Conservation (phyloP, 192 early-diverging fungal genomes). For the Podila minutissima region DNA sequence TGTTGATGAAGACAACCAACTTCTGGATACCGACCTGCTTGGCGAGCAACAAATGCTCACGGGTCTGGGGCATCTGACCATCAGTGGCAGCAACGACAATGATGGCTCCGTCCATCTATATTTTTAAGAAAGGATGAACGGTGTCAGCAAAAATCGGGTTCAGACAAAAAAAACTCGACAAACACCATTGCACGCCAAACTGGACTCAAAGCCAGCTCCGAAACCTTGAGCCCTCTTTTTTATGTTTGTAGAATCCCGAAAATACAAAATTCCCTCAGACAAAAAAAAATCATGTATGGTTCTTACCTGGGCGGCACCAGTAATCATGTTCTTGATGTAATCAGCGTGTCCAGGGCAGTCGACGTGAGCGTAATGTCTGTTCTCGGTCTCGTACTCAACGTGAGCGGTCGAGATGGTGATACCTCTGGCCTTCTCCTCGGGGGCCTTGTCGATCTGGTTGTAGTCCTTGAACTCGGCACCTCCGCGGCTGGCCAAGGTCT, state of each 20-base stretch:
- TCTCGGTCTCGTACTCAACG: conserved; percentile 94
- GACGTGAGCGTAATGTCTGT: conserved; percentile 94
- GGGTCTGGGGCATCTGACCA: conserved; percentile 98
- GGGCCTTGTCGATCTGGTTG: conserved; percentile 97
- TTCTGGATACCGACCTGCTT: conserved; percentile 94
- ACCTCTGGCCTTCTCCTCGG: conserved; percentile 97
- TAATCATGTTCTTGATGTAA: conserved; percentile 99
- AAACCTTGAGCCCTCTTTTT: too few species aligned
- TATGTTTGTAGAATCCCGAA: neutral
- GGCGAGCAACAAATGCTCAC: conserved; percentile 96
- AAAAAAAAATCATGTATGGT: neutral
- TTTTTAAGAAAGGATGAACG: neutral
- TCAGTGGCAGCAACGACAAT: conserved; percentile 98
- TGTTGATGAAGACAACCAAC: conserved; percentile 98
- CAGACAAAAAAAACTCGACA: too few species aligned
- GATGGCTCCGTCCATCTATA: conserved; percentile 94
- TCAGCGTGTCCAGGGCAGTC: conserved; percentile 99
- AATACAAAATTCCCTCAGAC: neutral
- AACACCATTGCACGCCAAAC: too few species aligned
- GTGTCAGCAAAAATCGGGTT: neutral
- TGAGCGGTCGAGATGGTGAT: conserved; percentile 98
- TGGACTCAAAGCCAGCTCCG: neutral
- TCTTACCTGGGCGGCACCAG: conserved; percentile 92
- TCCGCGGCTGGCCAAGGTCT: conserved; percentile 84
- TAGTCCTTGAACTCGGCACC: conserved; percentile 95